Evolutionary conservation across 306 rosid genomes (phyloP), one percentile per base, ranked within the genome.

Genomic region (Inga laurina): DNA sequence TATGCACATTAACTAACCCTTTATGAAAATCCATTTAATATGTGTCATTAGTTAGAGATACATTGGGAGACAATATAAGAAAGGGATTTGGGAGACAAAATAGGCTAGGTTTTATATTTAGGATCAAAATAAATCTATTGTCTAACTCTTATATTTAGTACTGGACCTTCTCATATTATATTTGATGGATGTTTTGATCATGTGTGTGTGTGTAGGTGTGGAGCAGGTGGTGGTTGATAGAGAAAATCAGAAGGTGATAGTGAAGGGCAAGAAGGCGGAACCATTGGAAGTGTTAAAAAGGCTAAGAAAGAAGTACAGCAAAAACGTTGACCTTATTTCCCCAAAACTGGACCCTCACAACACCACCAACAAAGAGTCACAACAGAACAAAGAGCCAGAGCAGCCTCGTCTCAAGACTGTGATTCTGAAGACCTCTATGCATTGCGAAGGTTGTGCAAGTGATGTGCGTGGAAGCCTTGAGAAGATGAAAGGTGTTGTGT

Each of bases 361-460:
- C 30, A 8, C 2, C 30, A 57, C 12, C 9, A 2, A 18, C 1
- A 65, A 79, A 30, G 85, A 87, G 75, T 82, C 86, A 64, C 84
- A 83, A 90, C 93, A 65, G 30, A 37, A 21, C 43, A 75, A 24
- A 66, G 10, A 9, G 41, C 62, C 24, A 19, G 24, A 19, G 2
- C 27, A 57, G 4, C 57, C 65, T 41, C 8, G 27, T 2, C 56
- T 85, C n/a, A 95, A 88, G 76, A 82, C 72, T 32, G 79, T 88
- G 77, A 90, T 80, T 85, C 94, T 96, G 68, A 91, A 92, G 85
- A 86, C 86, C 87, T 76, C 62, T 56, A 82, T 96, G 59, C 93
- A 93, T 68, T 96, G 99, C 13, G 86, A 90, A 75, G 98, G 93
- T 9, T 96, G 99, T 86, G 91, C 15, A 39, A 83, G 12, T 30